Percentiles rank a stretch among this genome's conserved stretches.
These are phyloP conservation scores for Trichodelitschia bisporula DNA, from an alignment of 495 filamentous ascomycete species.

Conservation along the genomic window DNA sequence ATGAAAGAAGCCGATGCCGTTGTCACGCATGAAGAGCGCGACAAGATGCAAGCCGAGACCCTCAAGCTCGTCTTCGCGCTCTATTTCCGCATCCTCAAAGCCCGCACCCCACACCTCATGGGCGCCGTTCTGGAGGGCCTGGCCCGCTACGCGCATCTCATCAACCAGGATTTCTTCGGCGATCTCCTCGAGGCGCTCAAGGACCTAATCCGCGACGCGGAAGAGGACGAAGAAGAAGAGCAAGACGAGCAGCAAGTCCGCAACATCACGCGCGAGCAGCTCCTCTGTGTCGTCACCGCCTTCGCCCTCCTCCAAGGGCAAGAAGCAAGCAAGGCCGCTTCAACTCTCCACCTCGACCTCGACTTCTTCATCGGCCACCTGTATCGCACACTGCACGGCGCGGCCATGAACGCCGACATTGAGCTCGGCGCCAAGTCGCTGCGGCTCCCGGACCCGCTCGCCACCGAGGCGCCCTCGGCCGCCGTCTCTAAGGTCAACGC, in stretches of 20 bases:
- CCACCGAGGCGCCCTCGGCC: constrained; percentile 10
- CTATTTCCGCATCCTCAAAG: constrained; percentile 85
- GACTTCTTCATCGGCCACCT: constrained; percentile 87
- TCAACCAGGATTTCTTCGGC: constrained; percentile 96
- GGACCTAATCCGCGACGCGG: constrained; percentile 56
- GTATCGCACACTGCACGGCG: constrained; percentile 54
- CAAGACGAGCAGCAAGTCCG: constrained; percentile 19
- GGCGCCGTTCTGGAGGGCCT: constrained; percentile 82
- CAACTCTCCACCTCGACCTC: constrained; percentile 57
- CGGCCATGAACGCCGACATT: constrained; percentile 61
- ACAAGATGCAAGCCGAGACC: constrained; percentile 79
- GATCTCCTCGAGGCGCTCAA: constrained; percentile 84
- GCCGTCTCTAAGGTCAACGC: constrained; percentile 56
- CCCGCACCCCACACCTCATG: constrained; percentile 56
- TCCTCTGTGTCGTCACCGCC: constrained; percentile 89
- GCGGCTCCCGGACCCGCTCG: constrained; percentile 51
- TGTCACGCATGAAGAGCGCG: constrained; percentile 75
- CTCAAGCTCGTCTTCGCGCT: constrained; percentile 84
- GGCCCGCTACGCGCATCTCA: constrained; percentile 76
- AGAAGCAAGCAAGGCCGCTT: constrained; percentile 39
- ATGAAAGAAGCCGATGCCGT: constrained; percentile 79
- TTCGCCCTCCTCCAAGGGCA: constrained; percentile 85
- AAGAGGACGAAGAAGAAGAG: constrained; percentile 20
- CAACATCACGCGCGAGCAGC: constrained; percentile 55
- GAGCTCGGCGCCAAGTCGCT: constrained; percentile 63